Evolutionary conservation across 345 rosid genomes (phyloP), one percentile per base, ranked within the genome.

Genomic region (Acer saccharum): DNA sequence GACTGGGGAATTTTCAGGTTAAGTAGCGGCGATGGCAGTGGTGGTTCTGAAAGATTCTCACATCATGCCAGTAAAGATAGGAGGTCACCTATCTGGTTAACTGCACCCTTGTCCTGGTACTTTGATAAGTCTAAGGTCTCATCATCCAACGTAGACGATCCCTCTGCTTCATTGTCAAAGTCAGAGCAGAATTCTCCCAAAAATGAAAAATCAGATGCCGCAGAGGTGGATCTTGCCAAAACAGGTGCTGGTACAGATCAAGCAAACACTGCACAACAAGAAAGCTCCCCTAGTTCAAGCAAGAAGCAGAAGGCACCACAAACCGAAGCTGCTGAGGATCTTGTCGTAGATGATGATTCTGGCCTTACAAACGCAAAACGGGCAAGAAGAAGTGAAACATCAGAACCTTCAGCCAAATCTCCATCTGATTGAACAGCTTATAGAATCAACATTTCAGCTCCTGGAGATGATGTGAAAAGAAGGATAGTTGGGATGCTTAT

Each of bases 81-180:
- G 29, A 27, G 29, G 29, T 27, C 29, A 27, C 29, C 29, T 27
- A 27, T 1, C 29, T 27, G 29, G 29, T 27, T 27, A 27, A 27
- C 29, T 27, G 29, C 29, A 27, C 29, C 29, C 29, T 27, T 27
- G 29, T 27, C 29, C 29, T 27, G 29, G 29, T 27, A 27, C 29
- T 27, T 27, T 1, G 87, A 79, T 54, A 81, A 27, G 72, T 27
- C 72, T 63, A 62, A 78, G 68, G 68, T 69, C 62, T 41, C 79
- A 54, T 54, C 70, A 27, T 72, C 82, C 43, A 50, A 67, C 65
- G 21, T 20, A 4, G 62, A 35, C 2, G 23, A 71, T 54, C 50
- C 73, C 55, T 48, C 65, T 44, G 71, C 63, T 13, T 75, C 72
- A 17, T 62, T 64, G 17, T 12, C 48, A 2, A 29, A 71, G 29